phyloP scores from a whole-genome alignment of 2,329 filamentous ascomycete species.

The Alternaria consortialis region DNA sequence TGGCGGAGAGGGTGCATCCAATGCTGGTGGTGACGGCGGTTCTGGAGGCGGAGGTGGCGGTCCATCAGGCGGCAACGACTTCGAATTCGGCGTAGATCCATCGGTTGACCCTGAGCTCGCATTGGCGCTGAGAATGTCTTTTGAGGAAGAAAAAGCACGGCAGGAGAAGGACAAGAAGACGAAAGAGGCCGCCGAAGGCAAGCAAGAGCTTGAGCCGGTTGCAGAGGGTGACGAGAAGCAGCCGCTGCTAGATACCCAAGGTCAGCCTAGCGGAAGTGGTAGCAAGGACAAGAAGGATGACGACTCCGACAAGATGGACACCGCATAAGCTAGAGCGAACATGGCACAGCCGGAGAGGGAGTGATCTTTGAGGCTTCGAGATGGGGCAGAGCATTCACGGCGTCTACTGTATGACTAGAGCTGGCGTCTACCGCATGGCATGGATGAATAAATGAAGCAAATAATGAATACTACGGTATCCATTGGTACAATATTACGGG shows the following conservation, averaged over 20 bases:
- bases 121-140: conserved; percentile 93
- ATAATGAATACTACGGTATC: conserved; percentile 18
- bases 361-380: conserved; percentile 8
- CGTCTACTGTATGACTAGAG: conserved; percentile 38
- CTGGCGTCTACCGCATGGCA: conserved; percentile 28
- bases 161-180: conserved; percentile 85
- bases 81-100: conserved; percentile 90
- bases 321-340: conserved; percentile 64
- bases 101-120: conserved; percentile 92
- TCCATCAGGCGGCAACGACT: conserved; percentile 67
- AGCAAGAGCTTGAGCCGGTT: conserved; percentile 81
- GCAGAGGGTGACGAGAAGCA: conserved; percentile 72
- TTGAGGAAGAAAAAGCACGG: conserved; percentile 96
- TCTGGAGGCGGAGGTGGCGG: conserved; percentile 64
- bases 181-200: conserved; percentile 74
- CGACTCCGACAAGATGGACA: conserved; percentile 87
- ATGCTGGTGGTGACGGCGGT: conserved; percentile 62
- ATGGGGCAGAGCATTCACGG: conserved; percentile 41
- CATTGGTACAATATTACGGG: neutral
- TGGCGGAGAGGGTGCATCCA: conserved; percentile 76
- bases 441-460: conserved; percentile 26
- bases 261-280: conserved; percentile 70
- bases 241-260: conserved; percentile 70
- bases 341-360: conserved; percentile 3
- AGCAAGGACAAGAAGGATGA: conserved; percentile 60